A percentile compares a stretch with the other conserved stretches of the same genome.
These are phyloP conservation scores for Trametes villosa DNA, from an alignment of 768 basidiomycete species.

Conservation along the genomic window DNA sequence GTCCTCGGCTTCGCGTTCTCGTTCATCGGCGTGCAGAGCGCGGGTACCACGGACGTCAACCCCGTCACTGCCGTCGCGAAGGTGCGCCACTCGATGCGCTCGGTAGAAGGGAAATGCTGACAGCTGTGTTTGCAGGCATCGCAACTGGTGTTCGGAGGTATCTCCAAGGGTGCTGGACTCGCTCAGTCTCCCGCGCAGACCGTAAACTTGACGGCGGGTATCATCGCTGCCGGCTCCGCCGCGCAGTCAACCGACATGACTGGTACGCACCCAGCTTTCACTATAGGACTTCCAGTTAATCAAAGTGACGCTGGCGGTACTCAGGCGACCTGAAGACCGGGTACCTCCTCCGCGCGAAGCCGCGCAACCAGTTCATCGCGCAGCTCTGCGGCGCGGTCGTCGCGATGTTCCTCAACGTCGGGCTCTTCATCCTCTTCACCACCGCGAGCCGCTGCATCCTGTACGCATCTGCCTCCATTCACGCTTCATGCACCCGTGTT, in stretches of 20 bases:
- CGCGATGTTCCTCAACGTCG: constrained; percentile 61
- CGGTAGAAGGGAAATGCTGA: not conserved
- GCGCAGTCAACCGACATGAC: constrained; percentile 68
- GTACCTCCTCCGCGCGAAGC: constrained; percentile 67
- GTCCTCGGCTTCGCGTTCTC: constrained; percentile 67
- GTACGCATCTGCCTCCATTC: constrained; percentile 6
- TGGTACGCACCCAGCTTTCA: constrained; percentile 30
- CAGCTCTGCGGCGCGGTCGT: constrained; percentile 63
- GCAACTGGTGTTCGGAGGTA: constrained; percentile 68
- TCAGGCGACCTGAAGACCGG: constrained; percentile 53
- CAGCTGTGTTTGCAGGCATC: constrained; percentile 41
- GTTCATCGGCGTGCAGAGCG: constrained; percentile 66
- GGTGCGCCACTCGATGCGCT: constrained; percentile 1
- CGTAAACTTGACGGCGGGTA: constrained; percentile 56
- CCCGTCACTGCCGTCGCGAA: constrained; percentile 64
- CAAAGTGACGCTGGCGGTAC: too few relatives aligned
- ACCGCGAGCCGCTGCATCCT: constrained; percentile 63
- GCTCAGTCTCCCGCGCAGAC: constrained; percentile 41
- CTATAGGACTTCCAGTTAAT: not conserved
- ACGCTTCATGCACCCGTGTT: not conserved
- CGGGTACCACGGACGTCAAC: constrained; percentile 57
- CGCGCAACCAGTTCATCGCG: constrained; percentile 63
- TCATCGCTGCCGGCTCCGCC: constrained; percentile 58
- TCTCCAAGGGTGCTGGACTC: constrained; percentile 51
- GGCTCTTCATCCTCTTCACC: constrained; percentile 65